These are phyloP conservation scores for Pseudogymnoascus sp. DNA, from an alignment of 2,329 filamentous ascomycete genomes.

Conservation along the genomic window DNA sequence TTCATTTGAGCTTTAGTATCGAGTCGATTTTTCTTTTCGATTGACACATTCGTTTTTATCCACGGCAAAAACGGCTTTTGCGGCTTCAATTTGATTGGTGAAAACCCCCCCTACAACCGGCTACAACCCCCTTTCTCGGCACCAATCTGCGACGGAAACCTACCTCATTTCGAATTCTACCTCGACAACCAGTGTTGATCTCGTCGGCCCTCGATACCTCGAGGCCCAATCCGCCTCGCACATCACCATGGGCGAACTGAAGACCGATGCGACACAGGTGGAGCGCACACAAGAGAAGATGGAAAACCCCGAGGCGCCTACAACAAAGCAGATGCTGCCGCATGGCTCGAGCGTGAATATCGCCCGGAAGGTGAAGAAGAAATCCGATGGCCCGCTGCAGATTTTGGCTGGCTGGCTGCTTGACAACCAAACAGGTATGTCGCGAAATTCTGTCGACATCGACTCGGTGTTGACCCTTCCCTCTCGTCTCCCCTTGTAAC, in stretches of 20 bases:
- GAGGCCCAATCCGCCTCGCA: neutral
- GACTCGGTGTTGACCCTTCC: slow-evolving; percentile 11
- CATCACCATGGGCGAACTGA: neutral
- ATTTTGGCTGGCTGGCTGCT: neutral
- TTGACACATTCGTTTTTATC: slow-evolving; percentile 7
- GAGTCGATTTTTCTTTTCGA: neutral
- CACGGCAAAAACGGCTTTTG: neutral
- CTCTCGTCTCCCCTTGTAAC: neutral
- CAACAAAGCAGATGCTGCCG: slow-evolving; percentile 1
- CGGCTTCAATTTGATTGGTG: neutral
- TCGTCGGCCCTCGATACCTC: neutral
- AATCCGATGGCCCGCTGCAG: neutral
- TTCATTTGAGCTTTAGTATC: neutral
- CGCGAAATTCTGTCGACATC: neutral
- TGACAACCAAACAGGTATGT: neutral
- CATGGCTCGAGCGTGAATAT: neutral
- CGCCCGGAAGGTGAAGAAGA: slow-evolving; percentile 4
- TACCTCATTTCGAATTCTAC: neutral
- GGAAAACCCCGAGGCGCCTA: neutral
- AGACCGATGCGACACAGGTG: neutral
- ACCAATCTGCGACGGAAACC: neutral
- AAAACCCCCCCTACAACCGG: neutral
- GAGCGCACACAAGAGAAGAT: neutral
- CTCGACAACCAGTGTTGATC: neutral
- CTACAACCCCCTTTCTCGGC: slow-evolving; percentile 3